phyloP scores from a whole-genome alignment of 2,329 filamentous ascomycete species.

The Aspergillus awamori region DNA sequence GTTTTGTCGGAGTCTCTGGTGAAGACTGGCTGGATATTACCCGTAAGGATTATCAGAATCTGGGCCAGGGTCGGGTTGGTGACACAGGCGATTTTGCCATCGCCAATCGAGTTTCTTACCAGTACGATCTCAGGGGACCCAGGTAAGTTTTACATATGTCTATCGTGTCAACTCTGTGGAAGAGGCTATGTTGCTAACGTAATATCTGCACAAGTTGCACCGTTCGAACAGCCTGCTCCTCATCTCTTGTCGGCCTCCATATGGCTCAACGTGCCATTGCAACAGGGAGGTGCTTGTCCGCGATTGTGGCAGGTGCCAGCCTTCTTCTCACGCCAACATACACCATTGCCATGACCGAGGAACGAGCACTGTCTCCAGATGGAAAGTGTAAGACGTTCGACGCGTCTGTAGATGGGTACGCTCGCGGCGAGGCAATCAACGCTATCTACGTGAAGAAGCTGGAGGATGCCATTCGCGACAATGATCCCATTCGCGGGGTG shows the following conservation, averaged over 20 bases:
- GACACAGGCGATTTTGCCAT: too few relatives aligned
- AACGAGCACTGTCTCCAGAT: conserved; percentile 22
- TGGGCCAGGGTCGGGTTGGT: too few relatives aligned
- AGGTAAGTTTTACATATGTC: too few relatives aligned
- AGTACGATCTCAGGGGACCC: too few relatives aligned
- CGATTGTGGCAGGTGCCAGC: conserved; percentile 37
- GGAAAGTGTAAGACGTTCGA: conserved; percentile 31
- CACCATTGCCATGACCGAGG: too few relatives aligned
- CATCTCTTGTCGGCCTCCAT: conserved; percentile 33
- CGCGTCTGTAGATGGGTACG: conserved; percentile 35
- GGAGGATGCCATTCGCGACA: conserved; percentile 29
- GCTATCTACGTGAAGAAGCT: conserved; percentile 34
- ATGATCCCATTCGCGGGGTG: conserved; percentile 33
- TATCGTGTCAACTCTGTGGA: conserved; percentile 9
- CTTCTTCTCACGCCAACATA: conserved; percentile 23
- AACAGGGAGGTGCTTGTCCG: conserved; percentile 29
- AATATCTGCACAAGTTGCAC: conserved; percentile 37
- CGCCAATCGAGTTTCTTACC: too few relatives aligned
- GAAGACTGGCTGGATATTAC: conserved; percentile 14
- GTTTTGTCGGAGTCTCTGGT: conserved; percentile 11
- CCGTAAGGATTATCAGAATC: too few relatives aligned
- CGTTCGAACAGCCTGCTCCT: conserved; percentile 42
- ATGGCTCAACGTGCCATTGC: conserved; percentile 31
- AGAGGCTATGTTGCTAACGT: conserved; percentile 33
- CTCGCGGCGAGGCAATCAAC: conserved; percentile 34